Evolutionary conservation across 257 asterid genomes (phyloP), one percentile per base, ranked within the genome.

Genomic region (Phtheirospermum japonicum): DNA sequence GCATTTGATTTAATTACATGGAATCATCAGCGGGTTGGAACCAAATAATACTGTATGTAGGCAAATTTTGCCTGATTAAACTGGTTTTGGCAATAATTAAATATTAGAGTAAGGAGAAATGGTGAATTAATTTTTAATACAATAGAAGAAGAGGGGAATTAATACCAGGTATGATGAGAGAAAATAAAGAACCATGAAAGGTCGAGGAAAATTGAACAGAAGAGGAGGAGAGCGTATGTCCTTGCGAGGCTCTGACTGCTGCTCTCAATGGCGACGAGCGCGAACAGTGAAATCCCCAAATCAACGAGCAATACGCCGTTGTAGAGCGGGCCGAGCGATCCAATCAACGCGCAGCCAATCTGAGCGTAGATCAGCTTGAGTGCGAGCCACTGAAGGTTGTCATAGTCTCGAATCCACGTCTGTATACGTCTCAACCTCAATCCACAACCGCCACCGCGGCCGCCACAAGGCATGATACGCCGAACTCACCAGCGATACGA

Each of bases 231-330:
- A 8, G 92, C 96, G 59, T 91, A 91, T 4, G 98, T 88, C 61
- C 96, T 75, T 16, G 95, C 95, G 50, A 91, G 94, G 75, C 77
- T 84, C 81, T 91, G 92, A 70, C 88, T 88, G 86, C 90, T 82
- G 80, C 96, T 91, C 78, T 86, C 96, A 18, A 91, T 83, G 65
- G 98, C 96, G 56, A 91, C 90, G 61, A 91, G 82, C 6, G 98
- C 98, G 68, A 90, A 90, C 72, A 90, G 69, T 0, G 90, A 82
- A 71, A 87, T 72, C 54, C 76, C 95, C 79, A 88, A 77, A 84
- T 84, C 73, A 31, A 78, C 80, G 60, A 90, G 79, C 80, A 82
- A 73, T 4, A 88, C 88, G 2, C 90, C 96, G 68, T 73, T 90
- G 82, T 77, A 90, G 59, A 88, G 75, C 12, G 96, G 91, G 17